Evolutionary conservation across 805 yeast genomes (phyloP).

Genomic region (Priceomyces haplophilus): DNA sequence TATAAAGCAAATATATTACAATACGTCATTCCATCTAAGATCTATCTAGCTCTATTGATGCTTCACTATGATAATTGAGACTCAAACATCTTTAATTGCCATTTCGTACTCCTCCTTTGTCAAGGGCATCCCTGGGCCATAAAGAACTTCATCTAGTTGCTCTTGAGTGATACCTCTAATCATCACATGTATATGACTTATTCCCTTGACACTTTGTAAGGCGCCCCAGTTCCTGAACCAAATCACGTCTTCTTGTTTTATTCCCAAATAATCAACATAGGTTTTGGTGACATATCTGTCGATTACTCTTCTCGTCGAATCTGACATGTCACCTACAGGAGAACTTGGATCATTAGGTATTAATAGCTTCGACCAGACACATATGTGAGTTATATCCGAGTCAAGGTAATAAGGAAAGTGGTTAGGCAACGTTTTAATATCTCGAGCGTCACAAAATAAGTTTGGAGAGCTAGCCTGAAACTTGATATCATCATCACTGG

Average conservation of each 20-base stretch:
- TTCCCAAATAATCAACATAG: slow-evolving; percentile 44
- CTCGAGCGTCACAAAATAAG: slow-evolving; percentile 41
- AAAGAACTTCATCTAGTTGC: slow-evolving; percentile 15
- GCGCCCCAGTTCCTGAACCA: slow-evolving; percentile 77
- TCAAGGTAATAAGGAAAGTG: slow-evolving; percentile 68
- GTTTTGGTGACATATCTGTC: slow-evolving; percentile 47
- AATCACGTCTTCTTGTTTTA: slow-evolving; percentile 36
- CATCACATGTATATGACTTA: slow-evolving; percentile 71
- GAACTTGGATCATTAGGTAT: slow-evolving; percentile 52
- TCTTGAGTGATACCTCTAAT: slow-evolving; percentile 38
- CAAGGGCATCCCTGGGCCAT: slow-evolving; percentile 15
- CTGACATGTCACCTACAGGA: slow-evolving; percentile 49
- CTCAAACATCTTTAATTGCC: no score
- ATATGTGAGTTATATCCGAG: slow-evolving; percentile 49
- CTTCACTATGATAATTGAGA: no score
- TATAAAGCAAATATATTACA: no score
- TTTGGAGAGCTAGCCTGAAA: slow-evolving; percentile 28
- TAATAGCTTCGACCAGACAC: slow-evolving; percentile 64
- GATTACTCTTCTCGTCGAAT: slow-evolving; percentile 38
- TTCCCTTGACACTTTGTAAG: slow-evolving; percentile 61
- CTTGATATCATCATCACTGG: slow-evolving; percentile 13
- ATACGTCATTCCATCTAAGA: no score
- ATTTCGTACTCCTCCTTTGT: slow-evolving; percentile 11
- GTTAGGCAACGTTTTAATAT: slow-evolving; percentile 49
- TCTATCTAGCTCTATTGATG: no score